phyloP scores from a whole-genome alignment of 2,329 filamentous ascomycete genomes.

The Diaporthe nobilis region DNA sequence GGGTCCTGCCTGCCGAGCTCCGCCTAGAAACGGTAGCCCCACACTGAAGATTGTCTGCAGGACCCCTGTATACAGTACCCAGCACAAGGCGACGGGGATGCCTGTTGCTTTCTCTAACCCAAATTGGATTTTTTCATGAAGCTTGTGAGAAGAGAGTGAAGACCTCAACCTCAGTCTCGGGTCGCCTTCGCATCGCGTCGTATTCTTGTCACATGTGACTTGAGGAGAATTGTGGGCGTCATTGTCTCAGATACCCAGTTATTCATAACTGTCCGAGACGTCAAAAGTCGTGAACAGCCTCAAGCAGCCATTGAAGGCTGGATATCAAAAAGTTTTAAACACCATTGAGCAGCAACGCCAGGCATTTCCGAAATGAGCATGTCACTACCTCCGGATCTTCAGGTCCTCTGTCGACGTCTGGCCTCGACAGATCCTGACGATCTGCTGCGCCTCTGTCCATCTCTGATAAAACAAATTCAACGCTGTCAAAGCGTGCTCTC shows the following conservation, averaged over 20 bases:
- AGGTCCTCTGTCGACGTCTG: constrained; percentile 77
- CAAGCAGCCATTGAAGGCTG: background rate
- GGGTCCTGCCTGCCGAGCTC: constrained; percentile 33
- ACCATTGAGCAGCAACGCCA: constrained; percentile 10
- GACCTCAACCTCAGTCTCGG: background rate
- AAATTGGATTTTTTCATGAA: constrained; percentile 30
- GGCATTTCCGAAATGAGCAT: constrained; percentile 44
- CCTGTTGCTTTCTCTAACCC: constrained; percentile 17
- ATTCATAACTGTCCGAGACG: background rate
- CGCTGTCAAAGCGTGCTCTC: constrained; percentile 75
- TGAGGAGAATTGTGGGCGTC: background rate
- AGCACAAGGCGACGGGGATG: constrained; percentile 4
- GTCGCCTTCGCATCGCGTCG: background rate
- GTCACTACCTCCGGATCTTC: constrained; percentile 69
- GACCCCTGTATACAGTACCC: constrained; percentile 7
- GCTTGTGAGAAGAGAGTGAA: constrained; percentile 15
- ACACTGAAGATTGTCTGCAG: constrained; percentile 28
- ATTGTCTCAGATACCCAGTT: background rate
- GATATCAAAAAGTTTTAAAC: constrained; percentile 17
- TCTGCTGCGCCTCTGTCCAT: constrained; percentile 80
- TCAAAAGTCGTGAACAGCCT: background rate
- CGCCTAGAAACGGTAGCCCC: background rate
- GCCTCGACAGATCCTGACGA: constrained; percentile 79
- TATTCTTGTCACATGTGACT: background rate
- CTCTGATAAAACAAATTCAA: constrained; percentile 73